Base-by-base conservation (phyloP, 1,284 basidiomycete species). In the Lentinula novae-zelandiae region DNA sequence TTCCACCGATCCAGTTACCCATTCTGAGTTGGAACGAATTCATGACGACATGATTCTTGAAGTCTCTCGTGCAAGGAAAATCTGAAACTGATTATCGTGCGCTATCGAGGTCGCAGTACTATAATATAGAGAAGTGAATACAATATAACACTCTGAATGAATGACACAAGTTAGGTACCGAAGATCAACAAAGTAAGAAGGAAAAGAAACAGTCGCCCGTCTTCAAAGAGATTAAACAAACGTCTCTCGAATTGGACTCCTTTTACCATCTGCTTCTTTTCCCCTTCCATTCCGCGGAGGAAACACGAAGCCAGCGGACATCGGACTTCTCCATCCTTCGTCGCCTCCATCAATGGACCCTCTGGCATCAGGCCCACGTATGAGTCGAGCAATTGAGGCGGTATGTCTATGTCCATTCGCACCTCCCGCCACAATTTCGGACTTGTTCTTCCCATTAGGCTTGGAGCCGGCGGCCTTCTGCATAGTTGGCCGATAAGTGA, bases 341-440 rank as follows among this genome's bases (percentile, higher is more conserved):
- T 88, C 86, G 8, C 76, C 77, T 51, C 84, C 81, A 42, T 89
- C 75, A 65, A 91, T 88, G 49, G 89, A 87, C 4, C 85, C 83
- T 13, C 85, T 81, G 40, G 88, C 75, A 66, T 91, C 89, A 52
- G 89, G 87, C 3, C 86, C 83, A 10, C 88, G 77, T 59, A 92
- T 92, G 64, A 92, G 73, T 68, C 88, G 90, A 27, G 87, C 90
- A 63, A 92, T 92, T 65, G 87, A 90, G 22, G 90, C 90, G 0
- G 90, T 92, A 71, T 91, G 89, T 58, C 82, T 72, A 70, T 91
- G 89, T 44, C 75, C 79, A 69, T 80, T 78, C 66, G 51, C 52
- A 3, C 27, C 36, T 2, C 73, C 77, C 63, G 71, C 67, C 54
- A 69, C 61, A 42, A 63, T 67, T 10, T 67, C 69, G 20, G 59